Evolutionary conservation across 1,139 yeast species (phyloP).

Genomic region (Meyerozyma carpophila): DNA sequence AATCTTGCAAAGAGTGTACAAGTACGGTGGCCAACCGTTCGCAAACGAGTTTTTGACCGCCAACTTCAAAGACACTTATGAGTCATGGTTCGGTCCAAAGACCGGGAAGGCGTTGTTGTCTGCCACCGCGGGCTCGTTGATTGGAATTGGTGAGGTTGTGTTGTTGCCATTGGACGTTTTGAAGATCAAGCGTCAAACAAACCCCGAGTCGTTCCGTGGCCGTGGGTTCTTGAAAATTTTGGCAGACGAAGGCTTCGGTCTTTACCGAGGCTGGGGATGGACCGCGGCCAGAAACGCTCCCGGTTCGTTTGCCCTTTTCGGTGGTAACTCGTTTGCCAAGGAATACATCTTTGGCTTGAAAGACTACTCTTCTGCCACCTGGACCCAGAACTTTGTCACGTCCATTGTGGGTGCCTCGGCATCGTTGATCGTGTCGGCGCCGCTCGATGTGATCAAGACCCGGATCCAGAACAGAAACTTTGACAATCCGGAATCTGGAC

Average conservation of each 20-base stretch:
- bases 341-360: constrained; percentile 83
- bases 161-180: constrained; percentile 92
- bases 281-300: constrained; percentile 99
- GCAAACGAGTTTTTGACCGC: constrained; percentile 86
- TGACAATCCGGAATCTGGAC: constrained; percentile 92
- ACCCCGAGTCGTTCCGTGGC: constrained; percentile 97
- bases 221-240: constrained; percentile 88
- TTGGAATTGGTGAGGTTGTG: constrained; percentile 97
- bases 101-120: constrained; percentile 95
- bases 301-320: constrained; percentile 94
- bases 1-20: constrained; percentile 94
- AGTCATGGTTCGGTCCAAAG: constrained; percentile 78
- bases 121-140: constrained; percentile 95
- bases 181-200: constrained; percentile 97
- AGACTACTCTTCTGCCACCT: constrained; percentile 88
- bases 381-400: constrained; percentile 91
- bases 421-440: constrained; percentile 94
- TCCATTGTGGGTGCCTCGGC: constrained; percentile 99
- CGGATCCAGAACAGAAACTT: constrained; percentile 96
- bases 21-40: constrained; percentile 98
- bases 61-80: constrained; percentile 68
- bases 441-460: constrained; percentile 96
- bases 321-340: constrained; percentile 98
- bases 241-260: constrained; percentile 85
- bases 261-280: constrained; percentile 99